Conservation (phyloP, 163 green algal species). For the Scenedesmus sp. region DNA sequence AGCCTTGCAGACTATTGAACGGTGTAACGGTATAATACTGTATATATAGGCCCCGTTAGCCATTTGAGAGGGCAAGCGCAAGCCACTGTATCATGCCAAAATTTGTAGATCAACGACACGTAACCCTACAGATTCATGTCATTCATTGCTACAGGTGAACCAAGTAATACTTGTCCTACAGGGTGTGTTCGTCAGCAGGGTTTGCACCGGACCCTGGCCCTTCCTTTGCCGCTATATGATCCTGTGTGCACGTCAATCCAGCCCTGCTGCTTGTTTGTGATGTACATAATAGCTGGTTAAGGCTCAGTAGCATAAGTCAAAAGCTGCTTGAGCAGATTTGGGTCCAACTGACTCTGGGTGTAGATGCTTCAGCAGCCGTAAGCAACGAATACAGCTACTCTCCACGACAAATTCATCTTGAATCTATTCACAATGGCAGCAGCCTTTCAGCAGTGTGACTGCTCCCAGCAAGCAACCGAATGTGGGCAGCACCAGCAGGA, state of each 20-base stretch:
- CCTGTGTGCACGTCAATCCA: neutral
- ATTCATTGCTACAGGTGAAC: no score
- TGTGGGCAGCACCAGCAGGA: neutral
- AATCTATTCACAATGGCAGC: neutral
- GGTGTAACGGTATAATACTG: no score
- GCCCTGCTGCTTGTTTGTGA: neutral
- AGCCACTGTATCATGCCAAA: no score
- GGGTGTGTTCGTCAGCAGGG: neutral
- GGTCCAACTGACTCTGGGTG: neutral
- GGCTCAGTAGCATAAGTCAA: neutral
- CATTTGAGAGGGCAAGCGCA: no score
- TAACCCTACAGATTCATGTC: no score
- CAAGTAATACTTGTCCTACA: no score
- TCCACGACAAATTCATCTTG: no score
- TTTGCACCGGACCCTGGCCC: neutral
- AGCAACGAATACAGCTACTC: neutral
- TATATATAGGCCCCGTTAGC: no score
- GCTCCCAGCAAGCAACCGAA: neutral
- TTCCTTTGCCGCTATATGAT: neutral
- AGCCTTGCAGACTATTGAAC: no score
- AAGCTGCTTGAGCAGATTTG: neutral
- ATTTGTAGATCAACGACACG: no score
- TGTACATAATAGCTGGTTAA: neutral
- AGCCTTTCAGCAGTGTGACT: neutral
- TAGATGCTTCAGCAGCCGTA: neutral